Evolutionary conservation across 257 asterid genomes (phyloP), one percentile per base, ranked within the genome.

Genomic region (Solanum chaucha): DNA sequence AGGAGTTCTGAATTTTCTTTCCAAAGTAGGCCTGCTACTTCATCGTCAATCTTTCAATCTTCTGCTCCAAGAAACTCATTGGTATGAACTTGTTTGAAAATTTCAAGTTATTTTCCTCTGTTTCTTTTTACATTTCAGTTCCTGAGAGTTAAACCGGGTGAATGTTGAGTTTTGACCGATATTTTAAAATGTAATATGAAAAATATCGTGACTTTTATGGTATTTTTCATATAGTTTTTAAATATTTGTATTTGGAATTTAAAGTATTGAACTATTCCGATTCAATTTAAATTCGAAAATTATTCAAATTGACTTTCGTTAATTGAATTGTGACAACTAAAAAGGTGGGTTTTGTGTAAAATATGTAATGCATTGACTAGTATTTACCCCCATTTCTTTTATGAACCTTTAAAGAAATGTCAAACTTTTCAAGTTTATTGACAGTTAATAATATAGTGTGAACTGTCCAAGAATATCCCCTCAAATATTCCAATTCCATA

Each of bases 1-100:
- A 91, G 85, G 71, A 88, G 10, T 85, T 75, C 94, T 38, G 94
- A 93, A 78, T 94, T 93, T 88, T 90, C 94, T 40, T 94, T 92
- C 88, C 96, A 89, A 92, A 86, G 73, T 91, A 35, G 87, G 90
- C 90, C 91, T 64, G 89, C 83, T 64, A 82, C 95, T 67, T 87
- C 93, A 1, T 89, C 92, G 22, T 87, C 93, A 82, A 87, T 89
- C 87, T 89, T 89, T 85, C 89, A 89, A 4, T 87, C 93, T 59
- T 80, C 93, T 87, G 88, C 91, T 2, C 91, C 85, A 71, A 83
- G 85, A 55, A 65, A 82, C 64, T 78, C 90, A 61, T 80, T 88
- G 92, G 95, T 92, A 85, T 3, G 64, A 59, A 3, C 22, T 26
- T 44, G 38, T 78, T 26, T 0, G n/a, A 41, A 24, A 44, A 40